Evolutionary conservation across 2,329 filamentous ascomycete genomes (phyloP), one percentile per base, ranked within the genome.

Genomic region (Drechmeria coniospora): DNA sequence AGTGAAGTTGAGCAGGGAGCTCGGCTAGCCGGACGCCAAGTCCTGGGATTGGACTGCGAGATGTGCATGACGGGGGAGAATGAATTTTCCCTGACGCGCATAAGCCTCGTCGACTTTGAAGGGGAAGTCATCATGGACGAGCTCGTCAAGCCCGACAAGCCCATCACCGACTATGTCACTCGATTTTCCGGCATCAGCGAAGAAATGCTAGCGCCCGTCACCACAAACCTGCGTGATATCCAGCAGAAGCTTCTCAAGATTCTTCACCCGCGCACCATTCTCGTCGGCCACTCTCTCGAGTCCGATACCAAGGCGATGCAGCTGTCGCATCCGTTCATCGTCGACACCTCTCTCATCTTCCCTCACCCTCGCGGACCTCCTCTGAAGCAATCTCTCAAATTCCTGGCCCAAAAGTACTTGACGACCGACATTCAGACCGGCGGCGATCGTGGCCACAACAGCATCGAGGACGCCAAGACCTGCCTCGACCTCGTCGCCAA

Each of bases 111-210:
- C 6, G 62, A 74, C 34, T 98, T 90, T 87, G 72, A 84, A 40
- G 86, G 86, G 26, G 69, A 73, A 19, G 68, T 80, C 8, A 63
- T 93, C 11, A 56, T 95, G 28, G 90, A 98, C 49, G 80, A 92
- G 54, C 68, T 95, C 9, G 90, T 98, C 43, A 92, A 90, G 56
- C 90, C 90, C 1, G 66, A 75, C 24, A 76, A 79, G 39, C 77
- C 81, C n/a, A 86, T 98, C 44, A 77, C 71, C 31, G 79, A 98
- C 59, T 95, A 98, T 49, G 65, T 98, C 22, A 98, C 90, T 1
- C 76, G 68, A 30, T 92, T 74, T 52, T 98, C 90, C 1, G 90
- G 90, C 36, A 94, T 98, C 45, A 98, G 87, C 4, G 67, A 79
- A 43, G 72, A 75, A 37, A 84, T 86, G 69, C 69, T 98, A 18